A percentile compares a stretch with the other conserved stretches of the same genome.
These are phyloP conservation scores for Mycena polygramma DNA, from an alignment of 768 basidiomycete species.

Conservation along the genomic window DNA sequence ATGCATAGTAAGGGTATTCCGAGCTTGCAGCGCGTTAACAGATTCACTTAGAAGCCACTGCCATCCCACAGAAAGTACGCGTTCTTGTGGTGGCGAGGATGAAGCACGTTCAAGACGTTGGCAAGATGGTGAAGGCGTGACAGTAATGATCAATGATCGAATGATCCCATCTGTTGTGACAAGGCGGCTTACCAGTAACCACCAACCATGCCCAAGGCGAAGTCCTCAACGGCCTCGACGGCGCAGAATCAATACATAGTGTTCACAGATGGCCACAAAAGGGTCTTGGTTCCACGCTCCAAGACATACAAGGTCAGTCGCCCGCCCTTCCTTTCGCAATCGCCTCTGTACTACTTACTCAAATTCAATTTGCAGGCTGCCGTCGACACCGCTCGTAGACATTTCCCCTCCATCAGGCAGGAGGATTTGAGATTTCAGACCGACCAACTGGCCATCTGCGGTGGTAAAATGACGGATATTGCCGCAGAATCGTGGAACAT, in stretches of 20 bases:
- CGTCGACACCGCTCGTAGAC: not conserved
- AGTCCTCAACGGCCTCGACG: not conserved
- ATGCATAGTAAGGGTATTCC: no score
- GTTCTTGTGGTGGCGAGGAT: no score
- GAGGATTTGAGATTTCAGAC: not conserved
- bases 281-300: conserved; percentile 3
- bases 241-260: not conserved
- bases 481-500: conserved; percentile 15
- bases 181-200: no score
- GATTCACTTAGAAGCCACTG: no score
- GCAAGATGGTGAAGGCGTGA: no score
- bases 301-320: conserved; percentile 13
- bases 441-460: conserved; percentile 11
- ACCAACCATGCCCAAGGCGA: conserved; percentile 18
- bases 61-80: no score
- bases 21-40: no score
- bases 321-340: not conserved
- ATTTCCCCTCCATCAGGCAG: not conserved
- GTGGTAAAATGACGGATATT: not conserved
- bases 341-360: not conserved
- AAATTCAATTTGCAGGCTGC: not conserved
- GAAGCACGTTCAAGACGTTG: no score
- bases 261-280: conserved; percentile 13
- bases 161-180: no score
- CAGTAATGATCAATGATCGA: no score